Evolutionary conservation across 2,329 filamentous ascomycete species (phyloP).

Genomic region (Curvularia lunata): DNA sequence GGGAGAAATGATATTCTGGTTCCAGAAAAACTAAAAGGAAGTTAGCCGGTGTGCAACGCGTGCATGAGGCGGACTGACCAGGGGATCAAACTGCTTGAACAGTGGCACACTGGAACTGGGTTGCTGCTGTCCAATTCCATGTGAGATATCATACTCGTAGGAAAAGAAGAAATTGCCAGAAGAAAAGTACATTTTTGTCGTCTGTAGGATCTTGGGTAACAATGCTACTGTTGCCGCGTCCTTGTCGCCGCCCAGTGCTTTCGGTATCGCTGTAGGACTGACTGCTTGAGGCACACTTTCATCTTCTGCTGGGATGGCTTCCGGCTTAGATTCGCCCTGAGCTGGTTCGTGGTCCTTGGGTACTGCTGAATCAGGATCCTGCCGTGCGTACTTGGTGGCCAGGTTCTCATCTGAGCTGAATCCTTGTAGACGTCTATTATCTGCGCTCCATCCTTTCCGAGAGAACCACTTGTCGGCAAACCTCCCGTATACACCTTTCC

Average conservation of each 20-base stretch:
- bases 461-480: constrained; percentile 95
- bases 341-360: constrained; percentile 32
- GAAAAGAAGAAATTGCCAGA: constrained; percentile 90
- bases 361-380: constrained; percentile 42
- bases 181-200: constrained; percentile 82
- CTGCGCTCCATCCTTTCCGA: constrained; percentile 77
- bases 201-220: constrained; percentile 83
- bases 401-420: constrained; percentile 63
- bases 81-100: constrained; percentile 72
- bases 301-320: constrained; percentile 31
- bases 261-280: constrained; percentile 45
- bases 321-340: constrained; percentile 26
- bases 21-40: constrained; percentile 79
- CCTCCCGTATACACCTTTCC: constrained; percentile 81
- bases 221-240: constrained; percentile 54
- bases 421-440: constrained; percentile 72
- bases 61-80: constrained; percentile 52
- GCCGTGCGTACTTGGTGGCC: constrained; percentile 42
- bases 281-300: constrained; percentile 28
- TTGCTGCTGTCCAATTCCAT: constrained; percentile 58
- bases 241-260: constrained; percentile 40
- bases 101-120: constrained; percentile 64
- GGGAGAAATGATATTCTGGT: constrained; percentile 73
- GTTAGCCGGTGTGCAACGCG: constrained; percentile 4
- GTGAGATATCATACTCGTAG: constrained; percentile 91